Percentiles rank a stretch among this genome's conserved stretches.
Evolutionary conservation across 768 basidiomycete species (phyloP).

Genomic region (Megacollybia marginata): DNA sequence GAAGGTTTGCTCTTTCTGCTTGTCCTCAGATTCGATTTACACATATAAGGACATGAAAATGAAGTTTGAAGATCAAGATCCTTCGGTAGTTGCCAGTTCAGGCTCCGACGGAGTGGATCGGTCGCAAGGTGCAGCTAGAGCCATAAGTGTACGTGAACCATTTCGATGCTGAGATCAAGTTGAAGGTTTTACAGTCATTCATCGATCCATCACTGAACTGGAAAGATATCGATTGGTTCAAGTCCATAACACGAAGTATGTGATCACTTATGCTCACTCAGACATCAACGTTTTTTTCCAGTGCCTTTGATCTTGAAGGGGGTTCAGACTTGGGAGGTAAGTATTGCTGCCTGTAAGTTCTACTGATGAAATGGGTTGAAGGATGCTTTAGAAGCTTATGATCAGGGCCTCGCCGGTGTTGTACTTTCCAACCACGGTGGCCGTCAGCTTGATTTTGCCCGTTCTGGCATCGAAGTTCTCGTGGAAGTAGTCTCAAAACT

Average conservation of each 20-base stretch:
- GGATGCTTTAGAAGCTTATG: constrained; percentile 84
- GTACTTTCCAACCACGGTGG: constrained; percentile 88
- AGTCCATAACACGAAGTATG: constrained; percentile 40
- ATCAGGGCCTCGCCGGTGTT: constrained; percentile 62
- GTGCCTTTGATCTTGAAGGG: constrained; percentile 92
- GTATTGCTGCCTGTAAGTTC: constrained; percentile 5
- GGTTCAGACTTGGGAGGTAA: constrained; percentile 75
- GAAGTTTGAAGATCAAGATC: constrained; percentile 84
- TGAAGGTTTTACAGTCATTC: constrained; percentile 55
- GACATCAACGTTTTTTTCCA: constrained; percentile 15
- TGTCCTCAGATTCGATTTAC: neutral
- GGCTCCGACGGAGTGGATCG: constrained; percentile 60
- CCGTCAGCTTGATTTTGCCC: constrained; percentile 70
- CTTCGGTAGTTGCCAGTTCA: constrained; percentile 43
- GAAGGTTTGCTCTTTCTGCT: constrained; percentile 35
- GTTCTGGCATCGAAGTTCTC: constrained; percentile 86
- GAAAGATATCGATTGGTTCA: constrained; percentile 81
- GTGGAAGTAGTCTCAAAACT: constrained; percentile 77
- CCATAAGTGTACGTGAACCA: constrained; percentile 54
- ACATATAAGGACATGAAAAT: constrained; percentile 76
- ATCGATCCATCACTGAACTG: constrained; percentile 90
- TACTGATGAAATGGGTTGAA: constrained; percentile 12
- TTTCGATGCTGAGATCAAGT: neutral
- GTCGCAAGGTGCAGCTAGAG: constrained; percentile 87
- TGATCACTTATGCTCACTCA: neutral